A percentile compares a stretch with the other conserved stretches of the same genome.
Conservation (phyloP, 805 yeast species). For the Starmerella roubikii region DNA sequence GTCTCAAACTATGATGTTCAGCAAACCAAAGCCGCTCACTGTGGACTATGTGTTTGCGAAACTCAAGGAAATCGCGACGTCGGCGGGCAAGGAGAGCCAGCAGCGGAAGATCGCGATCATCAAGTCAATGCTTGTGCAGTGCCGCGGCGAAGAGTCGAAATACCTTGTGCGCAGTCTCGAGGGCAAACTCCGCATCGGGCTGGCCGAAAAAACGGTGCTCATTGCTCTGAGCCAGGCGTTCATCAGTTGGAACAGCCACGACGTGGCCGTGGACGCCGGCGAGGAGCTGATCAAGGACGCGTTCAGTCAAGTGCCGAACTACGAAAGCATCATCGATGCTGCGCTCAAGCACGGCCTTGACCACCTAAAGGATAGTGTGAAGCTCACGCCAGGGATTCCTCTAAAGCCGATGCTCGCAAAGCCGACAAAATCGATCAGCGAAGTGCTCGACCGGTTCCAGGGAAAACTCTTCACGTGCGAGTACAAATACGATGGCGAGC, state of each 20-base stretch:
- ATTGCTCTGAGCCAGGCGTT: constrained; percentile 76
- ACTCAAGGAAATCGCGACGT: constrained; percentile 60
- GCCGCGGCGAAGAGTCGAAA: constrained; percentile 79
- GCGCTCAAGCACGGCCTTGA: constrained; percentile 56
- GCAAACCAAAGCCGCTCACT: constrained; percentile 65
- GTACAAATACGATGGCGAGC: constrained; percentile 93
- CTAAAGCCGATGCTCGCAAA: constrained; percentile 96
- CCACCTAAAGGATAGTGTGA: constrained; percentile 51
- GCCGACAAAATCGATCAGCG: constrained; percentile 89
- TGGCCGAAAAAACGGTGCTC: constrained; percentile 86
- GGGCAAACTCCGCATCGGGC: constrained; percentile 82
- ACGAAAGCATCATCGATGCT: constrained; percentile 58
- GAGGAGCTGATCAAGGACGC: constrained; percentile 60
- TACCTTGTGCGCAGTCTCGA: constrained; percentile 80
- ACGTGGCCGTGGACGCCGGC: constrained; percentile 5
- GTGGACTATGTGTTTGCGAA: constrained; percentile 59
- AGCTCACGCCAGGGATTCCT: constrained; percentile 82
- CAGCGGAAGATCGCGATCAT: constrained; percentile 61
- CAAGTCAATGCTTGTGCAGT: constrained; percentile 71
- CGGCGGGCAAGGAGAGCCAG: constrained; percentile 75
- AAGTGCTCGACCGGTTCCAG: constrained; percentile 77
- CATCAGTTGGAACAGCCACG: constrained; percentile 29
- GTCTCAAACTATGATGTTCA: constrained; percentile 81
- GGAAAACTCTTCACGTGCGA: constrained; percentile 84
- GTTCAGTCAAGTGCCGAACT: constrained; percentile 80